Conservation (phyloP, 108 stramenopile genomes). For the Skeletonema menzelii region DNA sequence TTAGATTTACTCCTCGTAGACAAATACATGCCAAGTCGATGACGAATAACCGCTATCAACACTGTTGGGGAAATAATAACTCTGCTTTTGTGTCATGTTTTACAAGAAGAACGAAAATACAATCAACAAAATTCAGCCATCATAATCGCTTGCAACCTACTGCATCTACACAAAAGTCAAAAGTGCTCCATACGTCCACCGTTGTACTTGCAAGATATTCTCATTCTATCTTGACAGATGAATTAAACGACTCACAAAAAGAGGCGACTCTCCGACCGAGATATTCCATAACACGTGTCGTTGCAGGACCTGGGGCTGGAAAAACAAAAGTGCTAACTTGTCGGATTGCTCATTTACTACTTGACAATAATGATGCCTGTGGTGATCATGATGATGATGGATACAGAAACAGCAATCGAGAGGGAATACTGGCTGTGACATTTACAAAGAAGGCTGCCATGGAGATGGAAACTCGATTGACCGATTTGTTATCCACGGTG, state of each 20-base stretch:
- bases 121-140: not conserved
- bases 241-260: constrained; percentile 68
- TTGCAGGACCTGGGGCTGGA: constrained; percentile 93
- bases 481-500: constrained; percentile 31
- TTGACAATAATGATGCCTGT: constrained; percentile 23
- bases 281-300: constrained; percentile 61
- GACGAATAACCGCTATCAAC: not conserved
- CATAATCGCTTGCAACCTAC: not conserved
- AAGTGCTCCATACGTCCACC: not conserved
- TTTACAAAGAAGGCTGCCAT: constrained; percentile 92
- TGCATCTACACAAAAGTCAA: not conserved
- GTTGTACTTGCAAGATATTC: not conserved
- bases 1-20: not conserved
- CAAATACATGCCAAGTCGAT: not conserved
- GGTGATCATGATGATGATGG: not conserved
- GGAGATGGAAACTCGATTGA: constrained; percentile 84
- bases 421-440: constrained; percentile 84
- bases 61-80: not conserved
- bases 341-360: constrained; percentile 79
- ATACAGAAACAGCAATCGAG: not conserved
- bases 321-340: constrained; percentile 90
- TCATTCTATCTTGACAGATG: constrained; percentile 31
- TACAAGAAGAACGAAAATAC: not conserved
- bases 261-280: constrained; percentile 69
- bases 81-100: not conserved